Percentiles rank a stretch among this genome's conserved stretches.
These are phyloP conservation scores for Leccinum solheimii DNA, from an alignment of 1,284 basidiomycete species.

Conservation along the genomic window DNA sequence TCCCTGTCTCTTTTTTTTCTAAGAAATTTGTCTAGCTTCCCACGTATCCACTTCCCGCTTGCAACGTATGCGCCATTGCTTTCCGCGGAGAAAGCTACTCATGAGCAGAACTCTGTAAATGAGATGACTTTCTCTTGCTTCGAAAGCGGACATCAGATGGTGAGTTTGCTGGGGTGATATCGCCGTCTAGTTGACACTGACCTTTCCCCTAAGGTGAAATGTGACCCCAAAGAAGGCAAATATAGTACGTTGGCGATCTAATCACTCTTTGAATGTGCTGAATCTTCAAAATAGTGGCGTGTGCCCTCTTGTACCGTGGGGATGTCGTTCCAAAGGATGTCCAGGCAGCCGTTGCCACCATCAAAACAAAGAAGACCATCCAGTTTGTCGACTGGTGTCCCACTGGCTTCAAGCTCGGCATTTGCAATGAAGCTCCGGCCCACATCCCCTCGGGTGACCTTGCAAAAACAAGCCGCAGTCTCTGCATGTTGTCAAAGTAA, in stretches of 20 bases:
- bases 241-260: slow-evolving; percentile 68
- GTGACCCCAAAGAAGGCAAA: slow-evolving; percentile 94
- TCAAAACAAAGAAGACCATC: slow-evolving; percentile 97
- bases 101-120: slow-evolving; percentile 97
- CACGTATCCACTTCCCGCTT: slow-evolving; percentile 97
- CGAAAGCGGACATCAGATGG: slow-evolving; percentile 98
- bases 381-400: slow-evolving; percentile 99
- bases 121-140: slow-evolving; percentile 99
- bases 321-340: slow-evolving; percentile 98
- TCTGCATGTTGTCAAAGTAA: slow-evolving; percentile 94
- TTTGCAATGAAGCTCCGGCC: slow-evolving; percentile 95
- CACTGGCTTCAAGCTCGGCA: slow-evolving; percentile 95
- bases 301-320: slow-evolving; percentile 88
- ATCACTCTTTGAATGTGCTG: background rate
- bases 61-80: slow-evolving; percentile 96
- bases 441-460: slow-evolving; percentile 93
- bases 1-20: slow-evolving; percentile 3
- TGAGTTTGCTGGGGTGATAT: slow-evolving; percentile 21
- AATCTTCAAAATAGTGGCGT: slow-evolving; percentile 61
- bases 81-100: slow-evolving; percentile 83
- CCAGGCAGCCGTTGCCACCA: slow-evolving; percentile 88
- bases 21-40: slow-evolving; percentile 60
- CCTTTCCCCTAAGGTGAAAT: slow-evolving; percentile 65
- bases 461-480: slow-evolving; percentile 89
- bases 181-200: slow-evolving; percentile 9